Evolutionary conservation across 768 basidiomycete genomes (phyloP).

Genomic region (Panaeolus papilionaceus): DNA sequence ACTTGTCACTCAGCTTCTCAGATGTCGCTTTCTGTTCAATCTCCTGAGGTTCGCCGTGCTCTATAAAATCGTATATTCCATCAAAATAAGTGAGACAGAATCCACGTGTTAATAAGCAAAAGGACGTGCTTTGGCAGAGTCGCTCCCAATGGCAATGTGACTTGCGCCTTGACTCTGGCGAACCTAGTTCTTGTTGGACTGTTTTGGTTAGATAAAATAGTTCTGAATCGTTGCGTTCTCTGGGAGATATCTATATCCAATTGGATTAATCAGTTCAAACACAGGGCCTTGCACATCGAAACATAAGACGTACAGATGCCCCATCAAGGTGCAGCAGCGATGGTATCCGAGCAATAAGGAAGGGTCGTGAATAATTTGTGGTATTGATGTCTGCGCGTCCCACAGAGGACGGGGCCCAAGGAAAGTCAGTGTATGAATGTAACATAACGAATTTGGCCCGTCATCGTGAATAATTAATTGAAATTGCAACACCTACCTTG

Average conservation of each 20-base stretch:
- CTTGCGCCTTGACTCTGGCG: conserved; percentile 44
- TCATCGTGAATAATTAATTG: background rate
- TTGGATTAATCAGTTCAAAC: conserved; percentile 14
- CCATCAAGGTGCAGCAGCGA: conserved; percentile 69
- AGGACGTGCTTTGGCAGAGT: conserved; percentile 64
- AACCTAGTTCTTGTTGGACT: conserved; percentile 47
- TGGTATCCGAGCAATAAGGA: conserved; percentile 73
- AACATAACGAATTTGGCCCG: background rate
- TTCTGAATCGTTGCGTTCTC: conserved; percentile 83
- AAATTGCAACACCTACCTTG: conserved; percentile 45
- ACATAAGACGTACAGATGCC: conserved; percentile 52
- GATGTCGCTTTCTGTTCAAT: conserved; percentile 34
- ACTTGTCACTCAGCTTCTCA: conserved; percentile 62
- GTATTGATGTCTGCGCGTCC: conserved; percentile 41
- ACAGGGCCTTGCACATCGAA: conserved; percentile 18
- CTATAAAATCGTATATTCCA: conserved; percentile 37
- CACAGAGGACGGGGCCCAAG: conserved; percentile 16
- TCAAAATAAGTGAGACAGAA: conserved; percentile 14
- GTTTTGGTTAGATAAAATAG: conserved; percentile 80
- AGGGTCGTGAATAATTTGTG: conserved; percentile 55
- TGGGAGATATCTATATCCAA: conserved; percentile 60
- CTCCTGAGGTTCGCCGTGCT: conserved; percentile 61
- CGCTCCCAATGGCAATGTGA: conserved; percentile 70
- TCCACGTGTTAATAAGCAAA: background rate
- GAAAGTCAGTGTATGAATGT: conserved; percentile 6